These are phyloP conservation scores for Plasmodium falciparum DNA, from an alignment of 169 alveolate species.

Conservation along the genomic window DNA sequence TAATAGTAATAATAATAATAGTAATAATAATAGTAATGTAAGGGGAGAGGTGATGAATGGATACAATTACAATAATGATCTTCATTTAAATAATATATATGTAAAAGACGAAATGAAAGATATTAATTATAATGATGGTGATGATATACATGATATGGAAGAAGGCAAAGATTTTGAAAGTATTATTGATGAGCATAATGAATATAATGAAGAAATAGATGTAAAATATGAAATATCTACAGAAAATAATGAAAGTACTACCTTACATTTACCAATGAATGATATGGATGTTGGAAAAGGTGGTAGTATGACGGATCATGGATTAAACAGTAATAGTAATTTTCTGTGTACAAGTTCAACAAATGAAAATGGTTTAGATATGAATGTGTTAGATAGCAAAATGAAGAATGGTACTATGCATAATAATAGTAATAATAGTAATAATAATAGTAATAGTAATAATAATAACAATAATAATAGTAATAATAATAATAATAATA, in stretches of 20 bases:
- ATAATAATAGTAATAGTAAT: too few relatives aligned
- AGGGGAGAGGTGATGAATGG: background rate
- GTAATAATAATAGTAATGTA: background rate
- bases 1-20: background rate
- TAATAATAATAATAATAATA: background rate
- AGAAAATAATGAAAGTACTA: conserved; percentile 2
- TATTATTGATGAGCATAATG: background rate
- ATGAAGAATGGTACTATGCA: background rate
- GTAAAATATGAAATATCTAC: conserved; percentile 19
- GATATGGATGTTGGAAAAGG: conserved; percentile 2
- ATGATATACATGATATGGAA: conserved; percentile 12
- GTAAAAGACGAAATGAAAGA: conserved; percentile 21
- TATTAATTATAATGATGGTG: background rate
- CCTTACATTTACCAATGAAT: background rate
- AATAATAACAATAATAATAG: too few relatives aligned
- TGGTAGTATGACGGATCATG: conserved; percentile 2
- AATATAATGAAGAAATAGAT: conserved; percentile 13
- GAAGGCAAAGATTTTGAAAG: background rate
- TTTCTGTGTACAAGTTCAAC: background rate
- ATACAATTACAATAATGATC: background rate
- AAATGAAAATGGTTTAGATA: background rate
- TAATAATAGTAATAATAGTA: background rate
- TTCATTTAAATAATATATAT: background rate
- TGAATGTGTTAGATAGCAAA: background rate
- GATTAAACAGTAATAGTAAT: conserved; percentile 2